phyloP scores from a whole-genome alignment of 495 filamentous ascomycete species.

The Achaetomiella virescens region DNA sequence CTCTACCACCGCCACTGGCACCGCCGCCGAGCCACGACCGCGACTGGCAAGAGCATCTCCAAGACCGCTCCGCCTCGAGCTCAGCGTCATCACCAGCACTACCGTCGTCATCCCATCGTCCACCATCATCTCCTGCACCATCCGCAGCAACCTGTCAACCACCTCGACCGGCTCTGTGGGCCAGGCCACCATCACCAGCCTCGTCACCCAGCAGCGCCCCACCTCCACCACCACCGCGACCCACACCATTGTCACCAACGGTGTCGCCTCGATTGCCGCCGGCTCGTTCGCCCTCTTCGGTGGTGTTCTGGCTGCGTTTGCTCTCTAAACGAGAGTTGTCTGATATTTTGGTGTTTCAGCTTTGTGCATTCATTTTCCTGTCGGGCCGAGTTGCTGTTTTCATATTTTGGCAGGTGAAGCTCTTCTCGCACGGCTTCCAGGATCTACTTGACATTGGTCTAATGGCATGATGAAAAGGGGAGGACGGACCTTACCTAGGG shows the following conservation, averaged over 20 bases:
- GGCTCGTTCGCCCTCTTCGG: constrained; percentile 35
- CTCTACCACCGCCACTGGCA: constrained; percentile 9
- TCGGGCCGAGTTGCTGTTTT: neutral
- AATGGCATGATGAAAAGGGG: neutral
- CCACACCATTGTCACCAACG: constrained; percentile 22
- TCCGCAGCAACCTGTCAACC: constrained; percentile 8
- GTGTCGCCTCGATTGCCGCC: constrained; percentile 28
- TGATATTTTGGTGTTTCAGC: neutral
- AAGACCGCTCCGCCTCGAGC: no score
- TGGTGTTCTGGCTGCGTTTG: constrained; percentile 37
- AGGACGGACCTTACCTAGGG: neutral
- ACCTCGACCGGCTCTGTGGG: constrained; percentile 10
- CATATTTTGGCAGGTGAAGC: neutral
- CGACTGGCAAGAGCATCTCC: neutral
- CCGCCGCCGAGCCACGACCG: constrained; percentile 11
- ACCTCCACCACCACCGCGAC: neutral
- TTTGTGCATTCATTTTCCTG: neutral
- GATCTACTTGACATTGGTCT: neutral
- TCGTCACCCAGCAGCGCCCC: neutral
- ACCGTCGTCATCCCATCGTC: constrained; percentile 8
- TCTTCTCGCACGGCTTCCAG: neutral
- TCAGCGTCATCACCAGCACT: constrained; percentile 3
- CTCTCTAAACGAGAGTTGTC: constrained; percentile 29
- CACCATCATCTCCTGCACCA: constrained; percentile 11
- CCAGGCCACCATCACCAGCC: constrained; percentile 13